Percentiles rank a stretch among this genome's conserved stretches.
phyloP scores from a whole-genome alignment of 2,329 filamentous ascomycete species.

The Talaromyces atroroseus region DNA sequence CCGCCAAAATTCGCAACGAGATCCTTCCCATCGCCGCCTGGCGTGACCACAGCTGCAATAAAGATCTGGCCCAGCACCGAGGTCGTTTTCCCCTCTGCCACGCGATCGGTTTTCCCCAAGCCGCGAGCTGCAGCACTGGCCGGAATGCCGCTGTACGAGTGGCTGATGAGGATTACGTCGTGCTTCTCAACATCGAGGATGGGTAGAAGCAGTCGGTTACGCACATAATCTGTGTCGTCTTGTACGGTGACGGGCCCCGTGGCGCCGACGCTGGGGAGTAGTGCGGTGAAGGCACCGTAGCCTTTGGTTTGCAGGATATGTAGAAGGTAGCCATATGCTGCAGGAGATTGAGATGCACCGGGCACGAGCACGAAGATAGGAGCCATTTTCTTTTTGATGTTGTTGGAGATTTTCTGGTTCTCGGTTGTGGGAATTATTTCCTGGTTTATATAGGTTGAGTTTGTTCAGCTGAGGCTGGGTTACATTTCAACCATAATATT shows the following conservation, averaged over 20 bases:
- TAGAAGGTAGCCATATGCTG: slow-evolving; percentile 5
- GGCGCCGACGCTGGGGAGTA: slow-evolving; percentile 9
- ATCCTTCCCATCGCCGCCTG: slow-evolving; percentile 12
- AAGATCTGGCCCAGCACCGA: slow-evolving; percentile 19
- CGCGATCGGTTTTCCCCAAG: slow-evolving; percentile 7
- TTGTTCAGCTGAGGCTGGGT: too few relatives aligned
- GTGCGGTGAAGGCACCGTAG: slow-evolving; percentile 3
- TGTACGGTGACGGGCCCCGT: neutral
- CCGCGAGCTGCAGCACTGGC: slow-evolving; percentile 5
- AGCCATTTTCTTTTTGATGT: too few relatives aligned
- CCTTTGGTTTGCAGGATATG: slow-evolving; percentile 3
- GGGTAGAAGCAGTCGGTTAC: slow-evolving; percentile 5
- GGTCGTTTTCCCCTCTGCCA: slow-evolving; percentile 13
- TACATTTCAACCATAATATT: too few relatives aligned
- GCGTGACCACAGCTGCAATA: slow-evolving; percentile 14
- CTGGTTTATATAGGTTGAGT: too few relatives aligned
- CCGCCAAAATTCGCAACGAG: slow-evolving; percentile 14
- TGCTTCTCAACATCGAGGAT: slow-evolving; percentile 6
- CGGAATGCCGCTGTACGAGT: slow-evolving; percentile 8
- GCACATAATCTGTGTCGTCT: slow-evolving; percentile 9
- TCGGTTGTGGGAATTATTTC: too few relatives aligned
- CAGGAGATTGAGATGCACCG: slow-evolving; percentile 2
- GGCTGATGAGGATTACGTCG: slow-evolving; percentile 7
- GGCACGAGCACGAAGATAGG: slow-evolving; percentile 9
- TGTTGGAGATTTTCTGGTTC: too few relatives aligned